Evolutionary conservation across 2,329 filamentous ascomycete species (phyloP), one percentile per base, ranked within the genome.

Genomic region (Botrytis paeoniae): DNA sequence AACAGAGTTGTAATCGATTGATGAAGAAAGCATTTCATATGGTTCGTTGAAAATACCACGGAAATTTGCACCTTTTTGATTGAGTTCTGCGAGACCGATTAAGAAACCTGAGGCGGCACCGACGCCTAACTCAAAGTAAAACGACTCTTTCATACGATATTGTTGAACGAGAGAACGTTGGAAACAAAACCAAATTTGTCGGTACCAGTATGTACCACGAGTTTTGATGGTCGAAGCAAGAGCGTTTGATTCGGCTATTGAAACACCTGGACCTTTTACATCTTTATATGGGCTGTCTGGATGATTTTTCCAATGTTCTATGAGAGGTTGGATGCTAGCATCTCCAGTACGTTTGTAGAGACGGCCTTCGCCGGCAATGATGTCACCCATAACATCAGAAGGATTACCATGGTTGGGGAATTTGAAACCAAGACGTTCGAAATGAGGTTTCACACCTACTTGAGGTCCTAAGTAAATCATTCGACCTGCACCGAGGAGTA

Each of bases 401-500:
- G 84, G 84, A 75, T 90, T 90, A 62, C 82, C 83, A 73, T 85
- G 82, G 25, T 75, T 74, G 0, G 85, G 85, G 73, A 90, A 88
- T 0, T 79, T 76, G 78, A 86, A 89, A 3, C 88, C 88, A 20
- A 86, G 79, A 48, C 81, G 77, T 76, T 87, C 83, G 73, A 90
- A 89, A 78, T 87, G 89, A 3, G 76, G 73, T 69, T 83, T 83
- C 1, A 85, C 84, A 1, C 82, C 81, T 16, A 73, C 75, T 54
- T 85, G 84, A 1, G 83, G 79, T 0, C 87, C 88, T 59, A 85
- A 84, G 76, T 89, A 90, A 66, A 89, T 86, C 73, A 85, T 84
- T 74, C 86, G 84, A 1, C 89, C 88, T 74, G 85, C 85, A 18
- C 84, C 89, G 3, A 92, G 84, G 81, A 92, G 91, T 0, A 92